Conservation (phyloP, 1,139 yeast genomes). For the Trichomonascaceae sp. region DNA sequence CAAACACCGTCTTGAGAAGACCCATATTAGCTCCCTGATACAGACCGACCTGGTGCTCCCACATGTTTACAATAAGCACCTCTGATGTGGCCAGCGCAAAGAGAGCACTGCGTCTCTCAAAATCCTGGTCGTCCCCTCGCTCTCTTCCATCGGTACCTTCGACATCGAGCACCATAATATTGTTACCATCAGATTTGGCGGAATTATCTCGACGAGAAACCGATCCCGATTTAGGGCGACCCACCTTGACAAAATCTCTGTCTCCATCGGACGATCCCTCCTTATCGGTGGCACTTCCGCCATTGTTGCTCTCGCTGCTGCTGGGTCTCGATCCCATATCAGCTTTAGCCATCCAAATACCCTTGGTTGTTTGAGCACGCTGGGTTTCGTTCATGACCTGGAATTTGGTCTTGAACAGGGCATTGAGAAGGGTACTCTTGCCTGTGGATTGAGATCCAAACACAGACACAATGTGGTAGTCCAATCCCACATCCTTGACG, state of each 20-base stretch:
- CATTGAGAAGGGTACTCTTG: slow-evolving; percentile 79
- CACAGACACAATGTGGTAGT: slow-evolving; percentile 85
- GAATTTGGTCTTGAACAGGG: slow-evolving; percentile 71
- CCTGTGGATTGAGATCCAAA: slow-evolving; percentile 98
- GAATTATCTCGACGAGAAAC: slow-evolving; percentile 1
- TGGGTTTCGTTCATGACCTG: slow-evolving; percentile 83
- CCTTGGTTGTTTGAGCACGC: slow-evolving; percentile 79
- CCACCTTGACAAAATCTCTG: neutral
- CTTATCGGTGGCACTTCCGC: slow-evolving; percentile 4
- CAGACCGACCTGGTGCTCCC: slow-evolving; percentile 96
- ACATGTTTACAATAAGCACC: slow-evolving; percentile 76
- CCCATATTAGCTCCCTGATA: slow-evolving; percentile 99
- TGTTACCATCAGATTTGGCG: too few relatives aligned
- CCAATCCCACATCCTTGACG: slow-evolving; percentile 40
- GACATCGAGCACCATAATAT: slow-evolving; percentile 79
- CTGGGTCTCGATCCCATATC: slow-evolving; percentile 8
- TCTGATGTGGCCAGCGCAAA: slow-evolving; percentile 92
- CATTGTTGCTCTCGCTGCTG: slow-evolving; percentile 5
- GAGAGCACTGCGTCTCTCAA: slow-evolving; percentile 89
- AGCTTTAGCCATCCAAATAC: slow-evolving; percentile 74
- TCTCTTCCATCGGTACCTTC: slow-evolving; percentile 98
- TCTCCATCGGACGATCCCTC: slow-evolving; percentile 5
- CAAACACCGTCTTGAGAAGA: slow-evolving; percentile 84
- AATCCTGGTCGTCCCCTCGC: slow-evolving; percentile 96
- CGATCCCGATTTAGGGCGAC: neutral